phyloP scores from a whole-genome alignment of 495 filamentous ascomycete species.

The Podospora fimiseda region DNA sequence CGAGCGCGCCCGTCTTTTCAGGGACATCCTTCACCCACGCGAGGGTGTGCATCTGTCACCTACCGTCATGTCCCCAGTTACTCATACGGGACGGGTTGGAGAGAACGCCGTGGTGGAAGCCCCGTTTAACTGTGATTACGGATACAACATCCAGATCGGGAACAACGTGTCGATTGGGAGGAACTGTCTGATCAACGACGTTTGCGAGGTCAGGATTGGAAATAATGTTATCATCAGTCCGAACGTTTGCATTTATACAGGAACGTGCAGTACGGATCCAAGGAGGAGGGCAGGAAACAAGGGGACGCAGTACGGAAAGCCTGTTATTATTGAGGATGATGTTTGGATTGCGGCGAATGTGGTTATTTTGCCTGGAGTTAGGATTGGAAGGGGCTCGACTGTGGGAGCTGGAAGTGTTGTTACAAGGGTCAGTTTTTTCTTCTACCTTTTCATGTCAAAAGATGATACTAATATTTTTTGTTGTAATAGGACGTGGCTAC shows the following conservation, averaged over 20 bases:
- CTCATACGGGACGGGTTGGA: conserved; percentile 60
- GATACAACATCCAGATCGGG: conserved; percentile 86
- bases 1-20: conserved; percentile 75
- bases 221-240: conserved; percentile 76
- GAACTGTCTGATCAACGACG: conserved; percentile 83
- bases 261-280: conserved; percentile 69
- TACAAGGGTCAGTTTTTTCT: conserved; percentile 58
- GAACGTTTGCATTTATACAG: conserved; percentile 79
- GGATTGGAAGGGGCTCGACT: conserved; percentile 69
- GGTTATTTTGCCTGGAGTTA: conserved; percentile 77
- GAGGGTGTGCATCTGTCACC: conserved; percentile 45
- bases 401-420: conserved; percentile 85
- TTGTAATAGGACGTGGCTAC: conserved; percentile 25
- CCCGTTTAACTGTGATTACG: conserved; percentile 92
- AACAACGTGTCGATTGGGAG: conserved; percentile 80
- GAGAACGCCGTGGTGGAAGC: conserved; percentile 75
- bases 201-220: conserved; percentile 65
- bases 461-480: neutral
- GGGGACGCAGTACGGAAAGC: conserved; percentile 63
- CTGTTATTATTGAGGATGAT: conserved; percentile 78
- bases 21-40: conserved; percentile 56
- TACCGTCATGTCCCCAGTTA: conserved; percentile 39
- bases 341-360: conserved; percentile 66
- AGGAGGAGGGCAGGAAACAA: conserved; percentile 66
- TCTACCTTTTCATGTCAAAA: neutral